Percentiles rank a stretch among this genome's conserved stretches.
phyloP scores from a whole-genome alignment of 2,329 filamentous ascomycete genomes.

The Fonsecaea erecta region DNA sequence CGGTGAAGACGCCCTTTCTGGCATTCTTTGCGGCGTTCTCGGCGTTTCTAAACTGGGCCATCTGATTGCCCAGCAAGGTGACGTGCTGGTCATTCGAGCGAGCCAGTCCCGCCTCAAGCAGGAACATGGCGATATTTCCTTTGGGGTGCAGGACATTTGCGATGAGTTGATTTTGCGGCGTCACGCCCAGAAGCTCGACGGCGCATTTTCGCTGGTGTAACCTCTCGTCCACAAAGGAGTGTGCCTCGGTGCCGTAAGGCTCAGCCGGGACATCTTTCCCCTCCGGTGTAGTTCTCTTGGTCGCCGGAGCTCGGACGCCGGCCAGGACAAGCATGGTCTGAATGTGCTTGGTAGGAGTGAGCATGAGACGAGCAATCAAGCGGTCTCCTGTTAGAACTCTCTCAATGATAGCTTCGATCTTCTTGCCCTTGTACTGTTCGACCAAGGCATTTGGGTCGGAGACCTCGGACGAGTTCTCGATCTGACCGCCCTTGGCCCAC shows the following conservation, averaged over 20 bases:
- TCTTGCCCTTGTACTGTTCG: conserved; percentile 81
- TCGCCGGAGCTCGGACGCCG: conserved; percentile 86
- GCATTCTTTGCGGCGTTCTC: conserved; percentile 82
- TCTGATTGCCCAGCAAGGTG: conserved; percentile 84
- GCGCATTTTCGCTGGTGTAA: conserved; percentile 85
- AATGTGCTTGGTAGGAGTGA: conserved; percentile 81
- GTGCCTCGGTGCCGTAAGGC: conserved; percentile 86
- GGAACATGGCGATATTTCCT: conserved; percentile 89
- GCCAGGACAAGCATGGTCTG: conserved; percentile 89
- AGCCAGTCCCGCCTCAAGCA: conserved; percentile 86
- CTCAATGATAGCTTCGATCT: conserved; percentile 85
- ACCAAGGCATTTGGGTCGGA: conserved; percentile 75
- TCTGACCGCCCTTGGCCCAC: conserved; percentile 69
- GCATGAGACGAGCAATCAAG: conserved; percentile 78
- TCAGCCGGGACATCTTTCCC: conserved; percentile 83
- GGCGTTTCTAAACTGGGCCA: conserved; percentile 81
- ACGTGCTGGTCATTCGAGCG: conserved; percentile 96
- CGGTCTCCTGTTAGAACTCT: conserved; percentile 90
- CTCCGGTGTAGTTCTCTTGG: conserved; percentile 79
- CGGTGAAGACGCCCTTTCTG: conserved; percentile 79
- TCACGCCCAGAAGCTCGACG: conserved; percentile 81
- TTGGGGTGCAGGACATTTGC: conserved; percentile 84
- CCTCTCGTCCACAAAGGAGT: conserved; percentile 82
- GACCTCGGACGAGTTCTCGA: conserved; percentile 81
- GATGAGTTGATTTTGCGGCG: conserved; percentile 89